Evolutionary conservation across 208 protist species (phyloP), one percentile per base, ranked within the genome.

Genomic region (Crithidia mellificae): DNA sequence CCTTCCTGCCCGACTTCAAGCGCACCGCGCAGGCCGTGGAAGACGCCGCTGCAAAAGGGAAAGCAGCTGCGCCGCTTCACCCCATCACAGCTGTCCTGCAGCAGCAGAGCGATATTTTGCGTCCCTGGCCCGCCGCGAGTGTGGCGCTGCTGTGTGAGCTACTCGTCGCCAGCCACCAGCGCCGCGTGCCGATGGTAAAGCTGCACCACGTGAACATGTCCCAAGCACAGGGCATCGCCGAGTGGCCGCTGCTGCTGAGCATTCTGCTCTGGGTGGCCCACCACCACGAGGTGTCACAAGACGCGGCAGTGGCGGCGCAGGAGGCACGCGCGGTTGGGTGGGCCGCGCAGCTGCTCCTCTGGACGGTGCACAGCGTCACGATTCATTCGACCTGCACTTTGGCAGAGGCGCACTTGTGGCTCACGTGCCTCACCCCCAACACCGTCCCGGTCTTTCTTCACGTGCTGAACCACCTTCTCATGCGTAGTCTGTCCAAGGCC

Each of bases 171-270:
- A 78, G 78, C 62, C 77, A 93, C 8, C 74, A 66, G 24, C 68
- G 78, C 27, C 82, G 85, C 30, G 88, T 93, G 22, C 70, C 83
- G 36, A 91, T 96, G 84, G 77, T 78, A 25, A 89, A 89, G 77
- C 65, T 96, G 63, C 88, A 96, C 67, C 91, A 96, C 77, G 78
- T 96, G 43, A 96, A 78, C 51, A 92, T 92, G 80, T 84, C 76
- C 29, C 73, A 75, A 36, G 47, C 57, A 19, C 46, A 58, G 43
- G 58, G 81, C 22, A 74, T 78, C 30, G 78, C 75, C 27, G 91
- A 96, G 62, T 94, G 91, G 88, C 91, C 91, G 24, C 54, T 93
- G 43, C 72, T 96, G 69, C 70, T 96, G 32, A 87, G 79, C 53
- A 47, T 96, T 25, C 76, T 96, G 68, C 63, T 87, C 38, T 96